A percentile compares a stretch with the other conserved stretches of the same genome.
Conservation (phyloP, 2,329 filamentous ascomycete genomes). For the Aureobasidium sp. region DNA sequence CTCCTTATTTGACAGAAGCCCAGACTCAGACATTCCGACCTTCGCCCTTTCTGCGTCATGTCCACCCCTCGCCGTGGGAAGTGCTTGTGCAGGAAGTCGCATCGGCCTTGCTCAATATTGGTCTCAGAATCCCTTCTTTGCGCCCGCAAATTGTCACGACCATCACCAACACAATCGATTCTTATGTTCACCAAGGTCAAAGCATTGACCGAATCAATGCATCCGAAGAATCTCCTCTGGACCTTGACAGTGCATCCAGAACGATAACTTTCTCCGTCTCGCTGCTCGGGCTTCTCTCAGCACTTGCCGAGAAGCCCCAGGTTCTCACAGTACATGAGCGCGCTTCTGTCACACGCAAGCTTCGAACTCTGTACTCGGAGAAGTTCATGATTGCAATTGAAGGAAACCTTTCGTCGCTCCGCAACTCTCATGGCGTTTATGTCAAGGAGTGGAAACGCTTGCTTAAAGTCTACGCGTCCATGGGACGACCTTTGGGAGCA, state of each 20-base stretch:
- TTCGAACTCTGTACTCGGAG: slow-evolving; percentile 72
- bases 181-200: slow-evolving; percentile 3
- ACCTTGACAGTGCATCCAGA: slow-evolving; percentile 45
- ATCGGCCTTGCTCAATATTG: slow-evolving; percentile 72
- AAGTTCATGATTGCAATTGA: slow-evolving; percentile 80
- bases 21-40: slow-evolving; percentile 69
- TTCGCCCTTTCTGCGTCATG: slow-evolving; percentile 73
- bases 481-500: slow-evolving; percentile 75
- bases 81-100: slow-evolving; percentile 71
- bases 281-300: slow-evolving; percentile 83
- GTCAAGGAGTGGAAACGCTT: slow-evolving; percentile 84
- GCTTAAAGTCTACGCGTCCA: slow-evolving; percentile 71
- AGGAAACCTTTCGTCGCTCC: slow-evolving; percentile 81
- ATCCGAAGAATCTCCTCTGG: slow-evolving; percentile 21
- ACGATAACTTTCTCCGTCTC: slow-evolving; percentile 68
- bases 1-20: slow-evolving; percentile 78
- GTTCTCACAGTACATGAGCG: slow-evolving; percentile 77
- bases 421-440: slow-evolving; percentile 65
- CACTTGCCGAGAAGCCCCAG: slow-evolving; percentile 65
- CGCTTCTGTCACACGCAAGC: slow-evolving; percentile 61
- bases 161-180: slow-evolving; percentile 62
- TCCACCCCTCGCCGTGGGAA: slow-evolving; percentile 86
- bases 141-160: slow-evolving; percentile 59
- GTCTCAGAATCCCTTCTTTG: slow-evolving; percentile 54
- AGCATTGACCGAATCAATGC: not conserved